These are phyloP conservation scores for Thamnidium elegans DNA, from an alignment of 192 early-diverging fungal genomes.

Conservation along the genomic window DNA sequence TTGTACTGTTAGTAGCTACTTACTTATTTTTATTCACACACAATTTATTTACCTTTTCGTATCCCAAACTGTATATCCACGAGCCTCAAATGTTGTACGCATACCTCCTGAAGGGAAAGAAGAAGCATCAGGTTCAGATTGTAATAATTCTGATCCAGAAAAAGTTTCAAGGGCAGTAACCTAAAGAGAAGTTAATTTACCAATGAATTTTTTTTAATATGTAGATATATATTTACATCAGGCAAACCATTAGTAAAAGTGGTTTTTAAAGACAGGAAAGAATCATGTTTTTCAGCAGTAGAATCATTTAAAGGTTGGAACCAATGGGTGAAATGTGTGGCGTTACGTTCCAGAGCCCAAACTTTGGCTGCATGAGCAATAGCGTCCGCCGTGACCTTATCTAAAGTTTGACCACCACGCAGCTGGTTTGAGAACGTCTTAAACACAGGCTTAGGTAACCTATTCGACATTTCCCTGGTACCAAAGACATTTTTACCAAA, in stretches of 20 bases:
- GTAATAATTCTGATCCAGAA: slow-evolving; percentile 95
- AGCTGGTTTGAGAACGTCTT: slow-evolving; percentile 91
- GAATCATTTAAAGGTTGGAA: slow-evolving; percentile 99
- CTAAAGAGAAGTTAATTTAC: slow-evolving; percentile 11
- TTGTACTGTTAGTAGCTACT: not conserved
- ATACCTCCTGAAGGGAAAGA: slow-evolving; percentile 99
- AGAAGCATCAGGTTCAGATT: slow-evolving; percentile 99
- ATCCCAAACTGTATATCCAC: slow-evolving; percentile 99
- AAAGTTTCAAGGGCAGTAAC: slow-evolving; percentile 87
- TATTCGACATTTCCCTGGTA: slow-evolving; percentile 81
- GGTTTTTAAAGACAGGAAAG: slow-evolving; percentile 89
- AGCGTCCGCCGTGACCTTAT: slow-evolving; percentile 94
- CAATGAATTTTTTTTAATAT: slow-evolving; percentile 7
- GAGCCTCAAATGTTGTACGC: slow-evolving; percentile 97
- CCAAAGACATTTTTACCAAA: slow-evolving; percentile 95
- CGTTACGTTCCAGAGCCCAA: slow-evolving; percentile 97
- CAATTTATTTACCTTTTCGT: slow-evolving; percentile 53
- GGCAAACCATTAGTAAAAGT: slow-evolving; percentile 80
- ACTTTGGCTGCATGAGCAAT: slow-evolving; percentile 97
- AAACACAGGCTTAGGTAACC: slow-evolving; percentile 95
- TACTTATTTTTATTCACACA: not conserved
- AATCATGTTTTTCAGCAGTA: slow-evolving; percentile 99
- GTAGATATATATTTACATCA: slow-evolving; percentile 50
- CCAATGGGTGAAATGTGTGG: slow-evolving; percentile 99
- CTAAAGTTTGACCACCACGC: slow-evolving; percentile 83